Base-by-base conservation (phyloP, 2,329 filamentous ascomycete genomes). In the Diaporthe batatas region DNA sequence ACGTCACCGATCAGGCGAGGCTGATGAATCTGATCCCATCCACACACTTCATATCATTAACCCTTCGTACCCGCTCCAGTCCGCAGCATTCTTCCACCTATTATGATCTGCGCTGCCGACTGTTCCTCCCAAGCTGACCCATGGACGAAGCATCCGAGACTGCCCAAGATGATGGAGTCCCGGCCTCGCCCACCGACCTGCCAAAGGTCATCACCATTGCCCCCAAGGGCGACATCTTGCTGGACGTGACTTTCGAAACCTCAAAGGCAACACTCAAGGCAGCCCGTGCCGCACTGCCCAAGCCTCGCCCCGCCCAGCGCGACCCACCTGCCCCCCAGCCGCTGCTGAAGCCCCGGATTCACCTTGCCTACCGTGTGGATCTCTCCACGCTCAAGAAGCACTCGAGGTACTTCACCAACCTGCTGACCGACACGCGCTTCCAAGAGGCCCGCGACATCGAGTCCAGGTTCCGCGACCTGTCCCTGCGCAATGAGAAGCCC, bases 381-480 rank as follows among this genome's bases (percentile, higher is more conserved):
- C 82, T 91, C 1, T 83, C 83, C 16, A 83, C 83, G 0, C 84
- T 95, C 44, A 89, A 86, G 80, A 84, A 84, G 74, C 86, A 89
- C 74, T 94, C 92, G 6, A 88, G 88, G 72, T 95, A 94, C 80
- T 95, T 95, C 79, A 86, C 86, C 71, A 90, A 89, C 72, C 86
- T 95, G 21, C 85, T 95, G 2, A 88, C 89, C 12, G 88, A 91
- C 74, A 85, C 84, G 3, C 84, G 89, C 71, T 93, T 94, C 79
- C 84, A 87, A 70, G 92, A 95, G 82, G 88, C 89, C 10, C 85
- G 85, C 62, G 80, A 85, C 47, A 84, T 94, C 53, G 81, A 85
- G 14, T 83, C 84, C 3, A 83, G 84, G 7, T 86, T 92, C 55
- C 83, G 82, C 6, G 80, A 81, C 4, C 84, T 94, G 21, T 81